A percentile compares a stretch with the other conserved stretches of the same genome.
phyloP scores from a whole-genome alignment of 164 flowering plant species.

The Dillenia turbinata region DNA sequence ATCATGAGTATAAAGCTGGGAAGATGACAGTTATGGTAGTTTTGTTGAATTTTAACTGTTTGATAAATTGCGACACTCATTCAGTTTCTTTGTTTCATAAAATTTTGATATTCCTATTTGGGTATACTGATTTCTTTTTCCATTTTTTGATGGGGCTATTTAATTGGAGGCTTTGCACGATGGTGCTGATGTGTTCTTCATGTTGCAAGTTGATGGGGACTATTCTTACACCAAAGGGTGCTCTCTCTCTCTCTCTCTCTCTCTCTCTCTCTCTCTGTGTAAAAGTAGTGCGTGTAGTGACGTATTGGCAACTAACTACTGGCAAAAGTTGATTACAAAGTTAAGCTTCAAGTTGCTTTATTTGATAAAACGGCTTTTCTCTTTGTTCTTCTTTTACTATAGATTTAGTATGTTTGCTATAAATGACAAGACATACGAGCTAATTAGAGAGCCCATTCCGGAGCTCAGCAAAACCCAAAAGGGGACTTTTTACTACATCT shows the following conservation, averaged over 20 bases:
- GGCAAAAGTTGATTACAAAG: no score
- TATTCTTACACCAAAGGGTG: conserved; percentile 82
- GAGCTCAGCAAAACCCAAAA: no score
- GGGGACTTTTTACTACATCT: no score
- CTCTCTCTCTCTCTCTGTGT: background rate
- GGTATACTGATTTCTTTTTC: background rate
- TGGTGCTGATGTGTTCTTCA: conserved; percentile 65
- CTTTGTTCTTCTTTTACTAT: no score
- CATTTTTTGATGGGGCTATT: background rate
- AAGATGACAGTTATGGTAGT: conserved; percentile 78
- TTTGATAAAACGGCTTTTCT: no score
- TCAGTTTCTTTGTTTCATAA: background rate
- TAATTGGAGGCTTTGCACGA: conserved; percentile 79
- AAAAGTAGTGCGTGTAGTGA: background rate
- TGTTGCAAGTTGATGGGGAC: conserved; percentile 85
- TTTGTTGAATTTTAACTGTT: background rate
- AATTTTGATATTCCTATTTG: background rate
- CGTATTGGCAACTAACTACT: no score
- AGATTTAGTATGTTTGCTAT: no score
- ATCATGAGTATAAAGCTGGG: conserved; percentile 65
- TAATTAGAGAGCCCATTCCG: no score
- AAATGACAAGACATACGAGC: no score
- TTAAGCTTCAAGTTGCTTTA: no score
- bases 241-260: no score
- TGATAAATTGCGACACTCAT: conserved; percentile 1